Evolutionary conservation across 2,329 filamentous ascomycete genomes (phyloP), one percentile per base, ranked within the genome.

Genomic region (Erysiphe pisi): DNA sequence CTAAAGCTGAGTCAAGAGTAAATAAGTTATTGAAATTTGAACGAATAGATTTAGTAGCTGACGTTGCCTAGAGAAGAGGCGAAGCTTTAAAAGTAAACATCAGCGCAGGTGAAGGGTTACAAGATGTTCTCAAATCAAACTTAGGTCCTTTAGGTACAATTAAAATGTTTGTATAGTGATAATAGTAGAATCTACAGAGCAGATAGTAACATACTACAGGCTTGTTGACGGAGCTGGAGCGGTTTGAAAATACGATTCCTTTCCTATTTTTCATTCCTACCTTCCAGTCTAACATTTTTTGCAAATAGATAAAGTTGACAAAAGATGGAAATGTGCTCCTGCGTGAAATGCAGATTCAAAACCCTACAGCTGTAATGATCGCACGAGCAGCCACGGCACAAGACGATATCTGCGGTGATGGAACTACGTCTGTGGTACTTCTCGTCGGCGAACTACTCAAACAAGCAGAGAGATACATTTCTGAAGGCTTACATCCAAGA

Each of bases 41-140:
- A 78, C 77, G 77, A 76, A 6, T 6, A 20, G 70, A 52, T n/a
- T 68, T 79, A 79, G 80, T 77, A 80, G 81, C 80, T 81, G 80
- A 81, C 80, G 77, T 77, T 80, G 79, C 80, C 81, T 82, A 97
- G 93, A 90, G 95, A 87, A 90, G 95, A 87, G 95, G 93, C 84
- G 95, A 99, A 89, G 95, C 95, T 87, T 87, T 99, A 79, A 89
- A 89, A 84, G 94, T 98, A 84, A 99, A 99, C 87, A 98, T 99
- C 85, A 93, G 88, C 82, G 95, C 95, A 80, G 95, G 94, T 82
- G 94, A 97, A 85, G 95, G 95, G 82, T 86, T 94, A 79, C 90
- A 94, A 83, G 89, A 97, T 93, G 95, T 99, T 76, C 87, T 99
- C 83, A 94, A 95, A 84, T 97, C 94, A 76, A 99, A 99, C 84